These are phyloP conservation scores for Curvularia sp. DNA, from an alignment of 2,329 filamentous ascomycete genomes.

Conservation along the genomic window DNA sequence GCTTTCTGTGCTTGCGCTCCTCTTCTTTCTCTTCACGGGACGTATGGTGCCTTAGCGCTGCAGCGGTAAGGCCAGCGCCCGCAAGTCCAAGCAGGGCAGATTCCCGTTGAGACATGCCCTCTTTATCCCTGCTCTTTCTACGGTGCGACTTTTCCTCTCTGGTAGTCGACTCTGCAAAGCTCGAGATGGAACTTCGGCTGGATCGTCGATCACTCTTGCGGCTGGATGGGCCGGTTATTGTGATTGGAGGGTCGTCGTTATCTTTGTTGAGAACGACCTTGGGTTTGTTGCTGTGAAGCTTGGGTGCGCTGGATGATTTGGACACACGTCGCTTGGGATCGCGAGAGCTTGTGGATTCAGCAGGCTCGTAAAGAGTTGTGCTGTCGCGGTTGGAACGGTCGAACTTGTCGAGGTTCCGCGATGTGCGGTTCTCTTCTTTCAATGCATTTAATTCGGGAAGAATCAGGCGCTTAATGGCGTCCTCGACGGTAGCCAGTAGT, in stretches of 20 bases:
- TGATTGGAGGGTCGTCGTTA: constrained; percentile 64
- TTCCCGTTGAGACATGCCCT: constrained; percentile 57
- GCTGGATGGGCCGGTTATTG: constrained; percentile 63
- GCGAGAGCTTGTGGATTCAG: constrained; percentile 59
- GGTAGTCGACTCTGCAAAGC: constrained; percentile 41
- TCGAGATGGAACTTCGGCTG: constrained; percentile 58
- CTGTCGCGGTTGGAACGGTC: constrained; percentile 60
- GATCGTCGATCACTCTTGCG: constrained; percentile 61
- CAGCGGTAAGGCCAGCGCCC: constrained; percentile 65
- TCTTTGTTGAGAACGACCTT: constrained; percentile 66
- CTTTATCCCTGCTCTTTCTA: constrained; percentile 60
- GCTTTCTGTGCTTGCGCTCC: constrained; percentile 54
- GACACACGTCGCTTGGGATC: constrained; percentile 61
- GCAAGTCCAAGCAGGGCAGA: constrained; percentile 61
- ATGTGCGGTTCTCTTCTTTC: constrained; percentile 86
- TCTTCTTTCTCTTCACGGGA: constrained; percentile 61
- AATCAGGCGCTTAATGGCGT: constrained; percentile 87
- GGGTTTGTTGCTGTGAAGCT: constrained; percentile 62
- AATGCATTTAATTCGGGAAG: constrained; percentile 89
- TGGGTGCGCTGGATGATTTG: constrained; percentile 67
- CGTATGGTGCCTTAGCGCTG: constrained; percentile 69
- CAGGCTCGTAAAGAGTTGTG: constrained; percentile 60
- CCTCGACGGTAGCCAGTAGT: constrained; percentile 87
- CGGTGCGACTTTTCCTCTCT: constrained; percentile 56
- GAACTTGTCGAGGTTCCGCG: constrained; percentile 73